Percentiles rank a stretch among this genome's conserved stretches.
phyloP scores from a whole-genome alignment of 495 filamentous ascomycete species.

The Parachaetomium inaequale region DNA sequence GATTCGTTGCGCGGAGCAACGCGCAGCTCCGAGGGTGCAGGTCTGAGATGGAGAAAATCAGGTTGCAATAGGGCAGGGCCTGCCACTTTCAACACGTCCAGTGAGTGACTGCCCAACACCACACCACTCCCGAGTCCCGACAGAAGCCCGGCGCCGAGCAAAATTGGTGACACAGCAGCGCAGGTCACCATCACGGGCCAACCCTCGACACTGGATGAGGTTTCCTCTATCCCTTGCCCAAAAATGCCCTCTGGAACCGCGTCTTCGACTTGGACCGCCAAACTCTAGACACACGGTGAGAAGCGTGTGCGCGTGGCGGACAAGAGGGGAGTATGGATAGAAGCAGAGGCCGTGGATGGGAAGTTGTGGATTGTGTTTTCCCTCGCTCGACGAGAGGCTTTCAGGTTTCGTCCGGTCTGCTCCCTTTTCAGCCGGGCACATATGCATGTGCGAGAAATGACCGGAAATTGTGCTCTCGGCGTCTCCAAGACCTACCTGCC shows the following conservation, averaged over 20 bases:
- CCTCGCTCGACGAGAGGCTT: not conserved
- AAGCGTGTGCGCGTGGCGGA: no score
- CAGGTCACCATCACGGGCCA: slow-evolving; percentile 8
- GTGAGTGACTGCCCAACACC: slow-evolving; percentile 11
- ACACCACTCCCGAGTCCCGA: not conserved
- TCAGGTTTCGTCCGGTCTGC: not conserved
- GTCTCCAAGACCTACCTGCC: not conserved
- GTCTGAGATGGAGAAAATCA: slow-evolving; percentile 6
- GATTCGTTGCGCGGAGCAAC: slow-evolving; percentile 4
- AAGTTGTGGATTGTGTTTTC: not conserved
- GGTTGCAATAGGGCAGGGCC: slow-evolving; percentile 7
- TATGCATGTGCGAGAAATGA: not conserved
- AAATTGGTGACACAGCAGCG: slow-evolving; percentile 13
- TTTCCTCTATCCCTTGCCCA: not conserved
- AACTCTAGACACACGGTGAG: no score
- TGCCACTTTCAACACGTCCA: not conserved
- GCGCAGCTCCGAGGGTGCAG: not conserved
- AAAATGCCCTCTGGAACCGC: not conserved
- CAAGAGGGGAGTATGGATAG: no score
- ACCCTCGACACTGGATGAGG: not conserved
- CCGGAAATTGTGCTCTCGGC: slow-evolving; percentile 9
- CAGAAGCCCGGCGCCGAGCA: not conserved
- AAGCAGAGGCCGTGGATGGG: no score
- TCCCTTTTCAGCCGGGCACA: slow-evolving; percentile 5
- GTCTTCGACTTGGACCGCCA: no score